Percentiles rank a stretch among this genome's conserved stretches.
Evolutionary conservation across 2,329 filamentous ascomycete genomes (phyloP).

Genomic region (Colletotrichum cordylinicola): DNA sequence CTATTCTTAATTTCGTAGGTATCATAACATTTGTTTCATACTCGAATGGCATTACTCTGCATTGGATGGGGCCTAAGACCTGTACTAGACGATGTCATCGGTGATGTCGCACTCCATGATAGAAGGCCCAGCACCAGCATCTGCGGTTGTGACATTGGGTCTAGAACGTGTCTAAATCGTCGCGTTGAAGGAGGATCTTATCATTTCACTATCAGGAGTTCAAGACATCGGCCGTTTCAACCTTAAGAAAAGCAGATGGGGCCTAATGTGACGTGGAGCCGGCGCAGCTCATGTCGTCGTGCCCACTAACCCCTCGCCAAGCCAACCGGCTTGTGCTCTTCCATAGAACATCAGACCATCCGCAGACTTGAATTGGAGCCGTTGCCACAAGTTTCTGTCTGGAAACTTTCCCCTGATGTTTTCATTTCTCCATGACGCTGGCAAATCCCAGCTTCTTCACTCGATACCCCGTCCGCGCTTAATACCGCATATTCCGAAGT

Average conservation of each 20-base stretch:
- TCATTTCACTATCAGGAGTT: background rate
- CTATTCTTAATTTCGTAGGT: fast-evolving
- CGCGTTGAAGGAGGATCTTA: background rate
- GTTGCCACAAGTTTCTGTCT: background rate
- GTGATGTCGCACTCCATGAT: fast-evolving
- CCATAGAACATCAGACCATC: background rate
- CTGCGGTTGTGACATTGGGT: background rate
- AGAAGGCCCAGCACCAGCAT: background rate
- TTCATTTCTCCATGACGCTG: background rate
- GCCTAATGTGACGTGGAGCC: background rate
- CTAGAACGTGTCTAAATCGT: background rate
- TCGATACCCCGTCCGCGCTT: background rate
- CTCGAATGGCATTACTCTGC: too few relatives aligned
- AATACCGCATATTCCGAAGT: background rate
- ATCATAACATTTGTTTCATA: too few relatives aligned
- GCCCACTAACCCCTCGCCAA: background rate
- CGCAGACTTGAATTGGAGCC: background rate
- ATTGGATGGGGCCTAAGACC: too few relatives aligned
- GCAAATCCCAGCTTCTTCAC: background rate
- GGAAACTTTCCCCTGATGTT: background rate
- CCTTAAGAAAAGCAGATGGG: background rate
- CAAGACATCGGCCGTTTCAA: background rate
- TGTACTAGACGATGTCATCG: background rate
- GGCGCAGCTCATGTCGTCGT: background rate
- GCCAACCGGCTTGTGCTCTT: background rate